phyloP scores from a whole-genome alignment of 306 rosid genomes.

The Quercus glauca region DNA sequence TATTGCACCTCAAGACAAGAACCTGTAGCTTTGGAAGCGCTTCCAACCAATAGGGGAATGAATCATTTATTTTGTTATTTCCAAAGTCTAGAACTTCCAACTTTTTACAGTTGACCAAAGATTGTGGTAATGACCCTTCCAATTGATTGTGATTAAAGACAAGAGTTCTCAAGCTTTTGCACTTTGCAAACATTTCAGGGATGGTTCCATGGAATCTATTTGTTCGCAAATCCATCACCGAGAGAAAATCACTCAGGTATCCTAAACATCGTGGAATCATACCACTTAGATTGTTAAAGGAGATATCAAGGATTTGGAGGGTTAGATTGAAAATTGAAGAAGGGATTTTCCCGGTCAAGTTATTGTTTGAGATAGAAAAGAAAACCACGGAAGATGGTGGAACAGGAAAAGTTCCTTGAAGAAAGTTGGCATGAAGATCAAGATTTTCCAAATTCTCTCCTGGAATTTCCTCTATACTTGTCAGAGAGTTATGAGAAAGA shows the following conservation, averaged over 20 bases:
- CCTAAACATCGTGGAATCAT: constrained; percentile 26
- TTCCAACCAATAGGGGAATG: constrained; percentile 37
- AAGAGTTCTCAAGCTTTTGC: constrained; percentile 1
- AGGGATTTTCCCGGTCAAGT: constrained; percentile 21
- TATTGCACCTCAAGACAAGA: constrained; percentile 34
- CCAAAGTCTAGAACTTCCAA: constrained; percentile 42
- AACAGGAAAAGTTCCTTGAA: constrained; percentile 27
- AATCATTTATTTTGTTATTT: constrained; percentile 24
- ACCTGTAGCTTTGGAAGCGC: constrained; percentile 19
- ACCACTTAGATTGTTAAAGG: constrained; percentile 15
- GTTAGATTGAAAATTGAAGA: not conserved
- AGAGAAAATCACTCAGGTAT: not conserved
- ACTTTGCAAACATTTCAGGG: not conserved
- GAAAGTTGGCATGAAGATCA: constrained; percentile 23
- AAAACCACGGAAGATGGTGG: not conserved
- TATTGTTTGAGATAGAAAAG: constrained; percentile 27
- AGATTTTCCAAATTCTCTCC: accelerated
- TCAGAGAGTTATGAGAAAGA: constrained; percentile 24
- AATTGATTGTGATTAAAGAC: constrained; percentile 29
- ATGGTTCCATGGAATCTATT: constrained; percentile 32
- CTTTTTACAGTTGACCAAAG: not conserved
- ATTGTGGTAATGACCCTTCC: constrained; percentile 26
- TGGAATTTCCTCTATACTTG: not conserved
- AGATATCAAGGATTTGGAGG: not conserved
- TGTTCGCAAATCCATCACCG: constrained; percentile 17